A percentile compares a stretch with the other conserved stretches of the same genome.
phyloP scores from a whole-genome alignment of 2,329 filamentous ascomycete species.

The Penicillium sp. region DNA sequence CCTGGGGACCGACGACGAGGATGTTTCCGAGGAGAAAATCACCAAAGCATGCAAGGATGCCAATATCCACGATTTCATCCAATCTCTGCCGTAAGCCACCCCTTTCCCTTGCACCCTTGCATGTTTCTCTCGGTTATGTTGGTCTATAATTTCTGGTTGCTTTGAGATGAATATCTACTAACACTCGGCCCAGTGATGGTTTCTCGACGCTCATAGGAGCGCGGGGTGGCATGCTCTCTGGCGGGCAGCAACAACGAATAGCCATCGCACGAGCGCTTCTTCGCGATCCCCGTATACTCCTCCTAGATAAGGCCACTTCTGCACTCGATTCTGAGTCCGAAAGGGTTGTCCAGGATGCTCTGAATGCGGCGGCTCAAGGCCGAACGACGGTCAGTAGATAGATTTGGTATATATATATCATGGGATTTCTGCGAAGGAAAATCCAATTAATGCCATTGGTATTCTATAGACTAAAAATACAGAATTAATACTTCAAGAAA shows the following conservation, averaged over 20 bases:
- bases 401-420: too few relatives aligned
- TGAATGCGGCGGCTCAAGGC: background rate
- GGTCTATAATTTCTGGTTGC: background rate
- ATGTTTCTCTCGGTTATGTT: too few relatives aligned
- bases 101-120: too few relatives aligned
- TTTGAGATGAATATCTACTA: constrained; percentile 67
- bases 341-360: background rate
- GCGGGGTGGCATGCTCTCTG: constrained; percentile 81
- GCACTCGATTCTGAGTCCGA: background rate
- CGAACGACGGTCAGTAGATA: background rate
- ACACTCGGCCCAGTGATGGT: constrained; percentile 80
- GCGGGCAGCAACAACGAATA: constrained; percentile 91
- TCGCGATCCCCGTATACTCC: constrained; percentile 79
- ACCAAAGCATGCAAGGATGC: background rate
- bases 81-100: background rate
- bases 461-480: too few relatives aligned
- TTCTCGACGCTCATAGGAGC: constrained; percentile 82
- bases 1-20: constrained; percentile 32
- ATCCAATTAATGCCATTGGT: too few relatives aligned
- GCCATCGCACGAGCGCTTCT: constrained; percentile 89
- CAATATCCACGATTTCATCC: constrained; percentile 46
- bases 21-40: constrained; percentile 58
- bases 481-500: too few relatives aligned
- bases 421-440: too few relatives aligned
- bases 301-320: constrained; percentile 75